Base-by-base conservation (phyloP, 1,284 basidiomycete species). In the Mycena citricolor region DNA sequence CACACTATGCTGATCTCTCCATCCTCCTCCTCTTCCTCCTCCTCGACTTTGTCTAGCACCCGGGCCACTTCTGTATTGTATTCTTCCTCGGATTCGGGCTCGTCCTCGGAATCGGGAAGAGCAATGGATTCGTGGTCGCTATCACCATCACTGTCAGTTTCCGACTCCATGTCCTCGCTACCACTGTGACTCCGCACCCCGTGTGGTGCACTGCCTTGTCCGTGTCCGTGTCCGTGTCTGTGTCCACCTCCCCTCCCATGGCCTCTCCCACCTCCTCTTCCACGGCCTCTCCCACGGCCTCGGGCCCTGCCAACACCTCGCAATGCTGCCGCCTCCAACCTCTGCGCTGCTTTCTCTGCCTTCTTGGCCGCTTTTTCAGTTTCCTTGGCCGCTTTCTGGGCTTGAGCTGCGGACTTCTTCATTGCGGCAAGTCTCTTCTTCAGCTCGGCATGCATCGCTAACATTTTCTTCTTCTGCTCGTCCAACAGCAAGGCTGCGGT, bases 171-270 rank as follows among this genome's bases (percentile, higher is more conserved):
- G 5, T 3, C 39, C 46, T 10, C 44, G 23, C 14, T 25, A 19
- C 44, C 20, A 24, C 16, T 8, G 20, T 28, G 16, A 20, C 30
- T 19, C 3, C 41, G 30, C 14, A 30, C 28, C 12, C 12, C 4
- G 31, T n/a, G n/a, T n/a, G n/a, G n/a, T n/a, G n/a, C n/a, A 34
- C 35, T 39, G 8, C 46, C 30, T n/a, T 32, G 39, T 22, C 10
- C 34, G 2, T 35, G 8, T 1, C 30, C 46, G 24, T 16, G 35
- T 11, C 34, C 46, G 29, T 28, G 31, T 12, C 39, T 36, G 13
- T 37, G 31, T 30, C 20, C 40, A 24, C 21, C 28, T 7, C 32
- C 44, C 12, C 14, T 22, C 16, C 25, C 26, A 26, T 32, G 29
- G 14, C 17, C 29, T 8, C 22, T 6, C 24, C 13, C 39, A 20